Evolutionary conservation across 192 early-diverging fungal genomes (phyloP).

Genomic region (Linnemannia schmuckeri): DNA sequence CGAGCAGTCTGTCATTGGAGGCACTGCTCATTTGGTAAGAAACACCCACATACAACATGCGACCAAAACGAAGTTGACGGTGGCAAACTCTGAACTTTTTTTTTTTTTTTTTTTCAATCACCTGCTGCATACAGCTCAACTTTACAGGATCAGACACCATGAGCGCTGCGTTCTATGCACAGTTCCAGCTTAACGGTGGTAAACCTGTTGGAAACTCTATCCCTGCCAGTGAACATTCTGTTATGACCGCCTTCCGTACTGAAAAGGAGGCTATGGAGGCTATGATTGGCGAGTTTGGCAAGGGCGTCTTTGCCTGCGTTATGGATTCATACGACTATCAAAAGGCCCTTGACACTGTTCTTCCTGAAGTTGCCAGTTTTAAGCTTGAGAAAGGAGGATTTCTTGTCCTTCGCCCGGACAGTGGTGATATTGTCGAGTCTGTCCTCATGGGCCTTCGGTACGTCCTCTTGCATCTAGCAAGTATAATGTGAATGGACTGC

Average conservation of each 20-base stretch:
- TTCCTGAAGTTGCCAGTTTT: constrained; percentile 74
- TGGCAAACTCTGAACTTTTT: constrained; percentile 5
- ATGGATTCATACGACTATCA: constrained; percentile 94
- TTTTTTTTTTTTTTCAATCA: constrained; percentile 4
- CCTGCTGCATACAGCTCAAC: constrained; percentile 68
- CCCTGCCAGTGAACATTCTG: constrained; percentile 92
- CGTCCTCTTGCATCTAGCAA: background rate
- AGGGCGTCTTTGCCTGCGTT: constrained; percentile 84
- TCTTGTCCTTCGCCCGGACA: constrained; percentile 87
- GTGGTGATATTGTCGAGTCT: constrained; percentile 83
- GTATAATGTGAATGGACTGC: background rate
- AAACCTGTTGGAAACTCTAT: constrained; percentile 81
- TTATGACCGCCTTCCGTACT: constrained; percentile 82
- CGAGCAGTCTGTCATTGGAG: constrained; percentile 90
- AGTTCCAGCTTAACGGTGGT: constrained; percentile 81
- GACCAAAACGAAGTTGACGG: background rate
- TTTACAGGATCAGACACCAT: constrained; percentile 88
- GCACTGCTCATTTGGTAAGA: constrained; percentile 82
- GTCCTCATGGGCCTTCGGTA: constrained; percentile 81
- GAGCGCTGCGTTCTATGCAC: constrained; percentile 83
- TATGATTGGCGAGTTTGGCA: constrained; percentile 78
- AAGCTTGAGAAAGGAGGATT: constrained; percentile 85
- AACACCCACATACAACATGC: background rate
- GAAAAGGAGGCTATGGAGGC: constrained; percentile 81
- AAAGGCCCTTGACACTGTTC: constrained; percentile 76